Evolutionary conservation across 2,329 filamentous ascomycete genomes (phyloP).

Genomic region (Colletotrichum tropicale): DNA sequence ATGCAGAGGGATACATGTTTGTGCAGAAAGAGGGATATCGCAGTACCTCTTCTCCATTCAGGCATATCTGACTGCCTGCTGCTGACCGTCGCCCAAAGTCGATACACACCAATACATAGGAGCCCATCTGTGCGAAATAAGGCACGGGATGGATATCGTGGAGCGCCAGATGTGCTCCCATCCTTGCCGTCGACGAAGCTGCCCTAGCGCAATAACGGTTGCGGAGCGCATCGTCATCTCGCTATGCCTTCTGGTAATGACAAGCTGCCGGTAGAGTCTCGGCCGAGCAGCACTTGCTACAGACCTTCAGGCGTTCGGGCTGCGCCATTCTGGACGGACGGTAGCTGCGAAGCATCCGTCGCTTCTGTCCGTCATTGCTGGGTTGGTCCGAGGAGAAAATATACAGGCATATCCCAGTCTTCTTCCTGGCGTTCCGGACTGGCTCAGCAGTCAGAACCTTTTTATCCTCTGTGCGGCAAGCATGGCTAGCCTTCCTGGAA

Average conservation of each 20-base stretch:
- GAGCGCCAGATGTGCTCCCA: neutral
- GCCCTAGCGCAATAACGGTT: conserved; percentile 3
- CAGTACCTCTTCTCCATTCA: neutral
- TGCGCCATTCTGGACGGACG: neutral
- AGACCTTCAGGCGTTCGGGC: neutral
- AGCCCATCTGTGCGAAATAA: conserved; percentile 5
- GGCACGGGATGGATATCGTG: conserved; percentile 3
- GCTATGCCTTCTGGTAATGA: neutral
- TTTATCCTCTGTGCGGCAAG: conserved; percentile 3
- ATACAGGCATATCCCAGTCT: conserved; percentile 4
- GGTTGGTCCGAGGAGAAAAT: neutral
- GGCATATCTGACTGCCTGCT: conserved; percentile 13
- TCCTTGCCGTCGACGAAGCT: conserved; percentile 9
- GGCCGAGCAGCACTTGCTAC: conserved; percentile 9
- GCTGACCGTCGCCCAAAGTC: neutral
- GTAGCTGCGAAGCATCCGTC: conserved; percentile 8
- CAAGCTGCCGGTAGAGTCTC: neutral
- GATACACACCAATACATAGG: neutral
- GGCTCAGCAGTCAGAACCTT: neutral
- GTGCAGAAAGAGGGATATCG: neutral
- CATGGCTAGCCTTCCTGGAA: conserved; percentile 2
- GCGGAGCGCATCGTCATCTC: conserved; percentile 14
- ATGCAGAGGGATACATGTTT: neutral
- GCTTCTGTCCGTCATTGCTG: conserved; percentile 7
- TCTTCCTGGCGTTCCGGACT: neutral